Evolutionary conservation across 768 basidiomycete genomes (phyloP).

Genomic region (Asterophora parasitica): DNA sequence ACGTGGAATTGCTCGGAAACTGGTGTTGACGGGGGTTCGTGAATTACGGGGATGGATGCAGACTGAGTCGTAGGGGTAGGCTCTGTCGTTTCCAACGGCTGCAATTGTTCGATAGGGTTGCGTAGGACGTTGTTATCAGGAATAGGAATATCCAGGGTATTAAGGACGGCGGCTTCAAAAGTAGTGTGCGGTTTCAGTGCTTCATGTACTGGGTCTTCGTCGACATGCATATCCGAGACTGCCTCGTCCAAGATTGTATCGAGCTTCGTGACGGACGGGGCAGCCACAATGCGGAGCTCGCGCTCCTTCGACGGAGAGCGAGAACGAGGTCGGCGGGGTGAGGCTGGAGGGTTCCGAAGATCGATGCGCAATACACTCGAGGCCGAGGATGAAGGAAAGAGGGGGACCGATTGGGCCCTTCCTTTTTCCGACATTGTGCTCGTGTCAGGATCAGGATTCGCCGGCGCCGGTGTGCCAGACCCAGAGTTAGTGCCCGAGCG

Average conservation of each 20-base stretch:
- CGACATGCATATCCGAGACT: slow-evolving; percentile 20
- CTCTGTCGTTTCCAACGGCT: background rate
- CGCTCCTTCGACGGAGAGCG: slow-evolving; percentile 41
- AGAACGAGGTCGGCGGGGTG: slow-evolving; percentile 35
- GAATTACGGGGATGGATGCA: slow-evolving; percentile 2
- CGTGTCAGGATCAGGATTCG: slow-evolving; percentile 16
- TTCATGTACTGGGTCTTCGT: slow-evolving; percentile 18
- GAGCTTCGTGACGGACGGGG: slow-evolving; percentile 9
- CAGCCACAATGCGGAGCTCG: slow-evolving; percentile 26
- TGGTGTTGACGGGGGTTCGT: slow-evolving; percentile 23
- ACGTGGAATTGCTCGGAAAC: slow-evolving; percentile 2
- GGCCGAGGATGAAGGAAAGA: slow-evolving; percentile 28
- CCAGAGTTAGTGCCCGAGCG: slow-evolving; percentile 21
- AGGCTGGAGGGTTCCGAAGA: slow-evolving; percentile 37
- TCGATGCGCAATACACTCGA: slow-evolving; percentile 32
- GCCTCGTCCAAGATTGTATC: slow-evolving; percentile 19
- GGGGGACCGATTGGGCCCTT: slow-evolving; percentile 44
- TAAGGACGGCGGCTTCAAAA: background rate
- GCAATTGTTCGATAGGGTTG: background rate
- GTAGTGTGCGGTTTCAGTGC: slow-evolving; percentile 10
- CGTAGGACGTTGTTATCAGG: background rate
- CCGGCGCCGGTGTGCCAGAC: slow-evolving; percentile 18
- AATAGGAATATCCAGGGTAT: background rate
- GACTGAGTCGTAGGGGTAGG: background rate
- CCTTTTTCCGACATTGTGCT: slow-evolving; percentile 20